A percentile compares a stretch with the other conserved stretches of the same genome.
Evolutionary conservation across 2,329 filamentous ascomycete species (phyloP).

Genomic region (Microcyclospora pomicola): DNA sequence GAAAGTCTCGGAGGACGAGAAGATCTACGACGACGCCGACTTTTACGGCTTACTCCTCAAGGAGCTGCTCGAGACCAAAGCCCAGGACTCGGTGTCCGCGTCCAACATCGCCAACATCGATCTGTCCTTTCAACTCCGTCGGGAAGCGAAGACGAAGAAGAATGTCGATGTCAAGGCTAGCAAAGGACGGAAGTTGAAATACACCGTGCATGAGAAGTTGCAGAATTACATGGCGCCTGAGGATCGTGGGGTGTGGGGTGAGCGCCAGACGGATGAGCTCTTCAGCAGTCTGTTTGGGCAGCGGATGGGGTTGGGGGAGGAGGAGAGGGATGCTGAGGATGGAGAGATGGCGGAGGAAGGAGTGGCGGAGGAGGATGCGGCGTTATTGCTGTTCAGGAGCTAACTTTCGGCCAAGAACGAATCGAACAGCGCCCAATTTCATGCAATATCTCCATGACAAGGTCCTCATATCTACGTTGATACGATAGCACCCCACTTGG

Average conservation of each 20-base stretch:
- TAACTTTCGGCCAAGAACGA: constrained; percentile 3
- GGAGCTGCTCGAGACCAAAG: constrained; percentile 79
- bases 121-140: constrained; percentile 34
- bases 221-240: constrained; percentile 97
- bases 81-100: constrained; percentile 38
- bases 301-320: constrained; percentile 30
- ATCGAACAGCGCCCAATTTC: too few species aligned
- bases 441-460: too few species aligned
- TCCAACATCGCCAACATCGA: constrained; percentile 23
- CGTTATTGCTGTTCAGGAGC: constrained; percentile 20
- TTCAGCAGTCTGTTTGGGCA: constrained; percentile 38
- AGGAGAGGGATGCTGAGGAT: constrained; percentile 21
- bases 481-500: too few species aligned
- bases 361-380: constrained; percentile 13
- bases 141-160: constrained; percentile 72
- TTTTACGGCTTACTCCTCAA: constrained; percentile 92
- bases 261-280: constrained; percentile 56
- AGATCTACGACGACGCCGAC: constrained; percentile 82
- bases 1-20: constrained; percentile 39
- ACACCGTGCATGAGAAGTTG: constrained; percentile 90
- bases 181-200: constrained; percentile 87
- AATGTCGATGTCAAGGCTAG: constrained; percentile 86
- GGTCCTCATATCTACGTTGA: too few species aligned
- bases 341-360: constrained; percentile 18
- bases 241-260: constrained; percentile 66